Evolutionary conservation across 768 basidiomycete species (phyloP).

Genomic region (Mycena kentingensis): DNA sequence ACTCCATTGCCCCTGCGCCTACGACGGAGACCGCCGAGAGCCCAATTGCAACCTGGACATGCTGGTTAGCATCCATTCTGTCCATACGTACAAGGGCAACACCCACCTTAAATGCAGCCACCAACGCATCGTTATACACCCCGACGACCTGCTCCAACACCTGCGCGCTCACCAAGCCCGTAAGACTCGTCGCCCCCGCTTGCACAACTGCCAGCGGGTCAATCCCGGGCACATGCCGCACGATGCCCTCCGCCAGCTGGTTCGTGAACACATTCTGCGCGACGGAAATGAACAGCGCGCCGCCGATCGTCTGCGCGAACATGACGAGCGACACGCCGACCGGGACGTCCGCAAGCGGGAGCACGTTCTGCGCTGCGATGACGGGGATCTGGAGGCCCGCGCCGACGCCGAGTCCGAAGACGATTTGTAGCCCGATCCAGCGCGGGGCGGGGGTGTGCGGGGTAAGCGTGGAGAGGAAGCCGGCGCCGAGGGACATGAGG

Average conservation of each 20-base stretch:
- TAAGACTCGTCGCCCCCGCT: slow-evolving; percentile 18
- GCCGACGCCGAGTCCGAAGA: neutral
- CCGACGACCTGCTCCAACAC: neutral
- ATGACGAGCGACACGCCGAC: slow-evolving; percentile 13
- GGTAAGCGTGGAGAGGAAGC: slow-evolving; percentile 12
- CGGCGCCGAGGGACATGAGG: slow-evolving; percentile 9
- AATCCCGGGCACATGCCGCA: slow-evolving; percentile 3
- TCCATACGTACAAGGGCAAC: no score
- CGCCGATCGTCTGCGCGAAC: slow-evolving; percentile 17
- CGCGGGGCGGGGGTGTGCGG: slow-evolving; percentile 2
- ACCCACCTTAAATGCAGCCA: slow-evolving; percentile 12
- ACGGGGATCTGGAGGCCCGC: neutral
- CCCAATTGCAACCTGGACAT: slow-evolving; percentile 3
- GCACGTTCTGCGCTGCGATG: slow-evolving; percentile 5
- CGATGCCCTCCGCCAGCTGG: slow-evolving; percentile 7
- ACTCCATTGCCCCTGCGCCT: slow-evolving; percentile 8
- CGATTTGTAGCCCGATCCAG: slow-evolving; percentile 1
- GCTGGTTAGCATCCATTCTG: no score
- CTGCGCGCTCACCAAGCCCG: neutral
- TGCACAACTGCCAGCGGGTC: slow-evolving; percentile 6
- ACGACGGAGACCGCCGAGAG: slow-evolving; percentile 8
- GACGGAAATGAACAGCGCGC: slow-evolving; percentile 17
- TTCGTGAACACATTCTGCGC: slow-evolving; percentile 16
- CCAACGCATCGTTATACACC: slow-evolving; percentile 16
- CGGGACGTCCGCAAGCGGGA: slow-evolving; percentile 13